A percentile compares a stretch with the other conserved stretches of the same genome.
Conservation (phyloP, 2,329 filamentous ascomycete genomes). For the Cyclaneusma minus region DNA sequence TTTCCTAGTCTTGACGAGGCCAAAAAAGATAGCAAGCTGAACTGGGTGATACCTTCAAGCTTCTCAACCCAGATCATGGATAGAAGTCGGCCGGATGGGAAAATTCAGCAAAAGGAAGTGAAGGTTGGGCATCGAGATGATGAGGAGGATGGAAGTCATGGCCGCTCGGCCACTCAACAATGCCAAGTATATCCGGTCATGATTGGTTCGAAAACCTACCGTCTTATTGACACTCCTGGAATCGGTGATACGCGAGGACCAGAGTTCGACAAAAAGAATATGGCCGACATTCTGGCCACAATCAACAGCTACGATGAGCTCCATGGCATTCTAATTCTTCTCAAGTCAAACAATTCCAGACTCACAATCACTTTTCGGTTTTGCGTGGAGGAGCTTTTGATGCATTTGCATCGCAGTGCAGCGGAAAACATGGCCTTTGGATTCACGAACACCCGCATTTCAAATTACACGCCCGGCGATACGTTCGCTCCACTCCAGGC, state of each 20-base stretch:
- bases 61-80: constrained; percentile 22
- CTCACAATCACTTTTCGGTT: constrained; percentile 23
- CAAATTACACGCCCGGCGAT: constrained; percentile 26
- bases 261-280: constrained; percentile 22
- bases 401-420: constrained; percentile 22
- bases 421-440: constrained; percentile 25
- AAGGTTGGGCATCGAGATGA: constrained; percentile 17
- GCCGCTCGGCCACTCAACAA: constrained; percentile 22
- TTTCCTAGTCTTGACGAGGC: constrained; percentile 24
- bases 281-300: constrained; percentile 22
- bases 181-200: constrained; percentile 19
- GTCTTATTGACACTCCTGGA: constrained; percentile 27
- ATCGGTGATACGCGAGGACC: constrained; percentile 25
- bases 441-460: constrained; percentile 26
- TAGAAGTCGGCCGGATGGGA: constrained; percentile 6
- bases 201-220: constrained; percentile 15
- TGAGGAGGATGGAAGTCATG: constrained; percentile 18
- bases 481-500: constrained; percentile 20
- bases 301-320: constrained; percentile 21
- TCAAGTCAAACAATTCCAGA: constrained; percentile 24
- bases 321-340: constrained; percentile 25
- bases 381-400: constrained; percentile 25
- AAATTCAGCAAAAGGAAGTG: constrained; percentile 16
- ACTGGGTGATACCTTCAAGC: constrained; percentile 23
- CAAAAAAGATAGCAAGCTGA: constrained; percentile 13